These are phyloP conservation scores for Porcisia hertigi DNA, from an alignment of 208 protist genomes.

Conservation along the genomic window DNA sequence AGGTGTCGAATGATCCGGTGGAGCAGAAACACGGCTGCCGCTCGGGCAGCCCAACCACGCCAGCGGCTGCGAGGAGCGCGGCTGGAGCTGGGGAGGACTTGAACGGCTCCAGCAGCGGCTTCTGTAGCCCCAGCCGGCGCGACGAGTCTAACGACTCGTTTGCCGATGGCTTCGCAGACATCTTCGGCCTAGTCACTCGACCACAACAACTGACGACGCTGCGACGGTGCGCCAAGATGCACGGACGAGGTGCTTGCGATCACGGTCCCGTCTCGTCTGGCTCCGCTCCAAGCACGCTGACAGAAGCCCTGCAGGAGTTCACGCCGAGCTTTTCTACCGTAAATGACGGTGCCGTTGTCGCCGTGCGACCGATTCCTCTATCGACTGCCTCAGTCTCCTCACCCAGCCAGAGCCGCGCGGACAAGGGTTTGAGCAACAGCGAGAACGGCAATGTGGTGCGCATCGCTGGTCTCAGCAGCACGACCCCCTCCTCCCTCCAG, in stretches of 20 bases:
- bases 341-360: not conserved
- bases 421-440: not conserved
- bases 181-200: slow-evolving; percentile 27
- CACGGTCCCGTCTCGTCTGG: not conserved
- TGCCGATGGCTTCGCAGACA: slow-evolving; percentile 31
- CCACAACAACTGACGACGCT: slow-evolving; percentile 29
- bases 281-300: not conserved
- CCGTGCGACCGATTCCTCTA: not conserved
- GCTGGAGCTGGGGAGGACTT: not conserved
- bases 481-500: not conserved
- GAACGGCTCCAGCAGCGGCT: not conserved
- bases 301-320: not conserved
- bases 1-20: not conserved
- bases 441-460: not conserved
- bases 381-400: slow-evolving; percentile 4
- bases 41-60: not conserved
- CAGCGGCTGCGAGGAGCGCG: not conserved
- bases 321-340: not conserved
- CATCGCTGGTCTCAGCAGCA: not conserved
- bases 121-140: not conserved
- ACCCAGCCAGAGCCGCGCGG: not conserved
- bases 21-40: slow-evolving; percentile 5
- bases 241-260: not conserved
- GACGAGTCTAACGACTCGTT: slow-evolving; percentile 37
- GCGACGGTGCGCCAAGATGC: slow-evolving; percentile 18